These are phyloP conservation scores for Urostyla sp. DNA, from an alignment of 73 alveolate species.

Conservation along the genomic window DNA sequence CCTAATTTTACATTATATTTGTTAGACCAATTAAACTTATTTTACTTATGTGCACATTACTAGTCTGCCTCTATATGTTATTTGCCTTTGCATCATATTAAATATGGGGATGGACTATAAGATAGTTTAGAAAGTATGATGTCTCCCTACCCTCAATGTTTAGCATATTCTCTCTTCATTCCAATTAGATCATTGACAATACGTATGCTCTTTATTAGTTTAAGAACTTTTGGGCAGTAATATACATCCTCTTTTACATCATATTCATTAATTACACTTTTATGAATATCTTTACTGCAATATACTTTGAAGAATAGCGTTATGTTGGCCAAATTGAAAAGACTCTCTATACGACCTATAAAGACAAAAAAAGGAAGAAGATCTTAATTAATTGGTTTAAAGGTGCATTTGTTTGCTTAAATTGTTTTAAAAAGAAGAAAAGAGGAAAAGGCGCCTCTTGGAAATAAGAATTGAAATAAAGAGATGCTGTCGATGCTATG, in stretches of 20 bases:
- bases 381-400: neutral
- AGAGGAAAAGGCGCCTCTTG: neutral
- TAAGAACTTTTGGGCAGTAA: neutral
- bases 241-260: neutral
- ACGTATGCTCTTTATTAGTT: neutral
- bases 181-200: neutral
- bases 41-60: neutral
- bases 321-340: neutral
- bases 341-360: neutral
- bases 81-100: conserved; percentile 8
- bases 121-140: neutral
- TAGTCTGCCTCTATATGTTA: neutral
- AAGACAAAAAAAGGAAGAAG: conserved; percentile 37
- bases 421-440: neutral
- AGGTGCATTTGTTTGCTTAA: conserved; percentile 9
- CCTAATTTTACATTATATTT: neutral
- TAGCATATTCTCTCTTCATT: conserved; percentile 32
- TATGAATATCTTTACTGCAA: conserved; percentile 41
- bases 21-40: neutral
- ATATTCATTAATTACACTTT: conserved; percentile 20
- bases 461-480: neutral
- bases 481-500: no score
- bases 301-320: conserved; percentile 31
- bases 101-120: conserved; percentile 23
- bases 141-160: conserved; percentile 16